phyloP scores from a whole-genome alignment of 163 green algal genomes.

The Scenedesmus sp. region DNA sequence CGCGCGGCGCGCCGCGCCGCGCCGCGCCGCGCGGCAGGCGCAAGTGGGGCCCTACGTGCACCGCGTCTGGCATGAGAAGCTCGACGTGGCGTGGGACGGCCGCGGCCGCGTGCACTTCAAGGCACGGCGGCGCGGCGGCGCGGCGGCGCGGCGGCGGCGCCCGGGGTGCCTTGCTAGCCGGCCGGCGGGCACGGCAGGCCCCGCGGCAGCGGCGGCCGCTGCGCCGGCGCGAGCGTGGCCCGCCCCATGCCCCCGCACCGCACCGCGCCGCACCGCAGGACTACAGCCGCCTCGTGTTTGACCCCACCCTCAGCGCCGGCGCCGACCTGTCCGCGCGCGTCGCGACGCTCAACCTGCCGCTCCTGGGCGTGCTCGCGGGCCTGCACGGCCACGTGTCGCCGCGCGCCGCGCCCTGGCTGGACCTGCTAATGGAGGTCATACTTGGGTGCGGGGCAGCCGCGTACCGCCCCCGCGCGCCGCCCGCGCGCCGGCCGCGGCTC shows the following conservation, averaged over 20 bases:
- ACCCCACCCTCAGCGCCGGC: constrained; percentile 27
- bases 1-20: too few relatives aligned
- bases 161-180: too few relatives aligned
- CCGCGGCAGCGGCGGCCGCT: too few relatives aligned
- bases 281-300: constrained; percentile 31
- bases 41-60: constrained; percentile 72
- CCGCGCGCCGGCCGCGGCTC: too few relatives aligned
- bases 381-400: constrained; percentile 42
- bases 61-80: constrained; percentile 50
- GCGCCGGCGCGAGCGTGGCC: too few relatives aligned
- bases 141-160: too few relatives aligned
- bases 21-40: constrained; percentile 54
- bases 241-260: neutral
- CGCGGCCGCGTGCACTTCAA: constrained; percentile 52
- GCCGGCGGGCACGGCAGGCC: too few relatives aligned
- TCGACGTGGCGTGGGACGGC: constrained; percentile 51
- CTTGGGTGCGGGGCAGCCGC: too few relatives aligned
- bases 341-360: constrained; percentile 73
- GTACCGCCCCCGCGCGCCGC: too few relatives aligned
- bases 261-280: constrained; percentile 4
- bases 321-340: constrained; percentile 49
- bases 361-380: constrained; percentile 60
- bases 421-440: constrained; percentile 55
- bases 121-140: constrained; percentile 1
- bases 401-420: constrained; percentile 21